Conservation (phyloP, 1,284 basidiomycete species). For the Leccinum variabile region DNA sequence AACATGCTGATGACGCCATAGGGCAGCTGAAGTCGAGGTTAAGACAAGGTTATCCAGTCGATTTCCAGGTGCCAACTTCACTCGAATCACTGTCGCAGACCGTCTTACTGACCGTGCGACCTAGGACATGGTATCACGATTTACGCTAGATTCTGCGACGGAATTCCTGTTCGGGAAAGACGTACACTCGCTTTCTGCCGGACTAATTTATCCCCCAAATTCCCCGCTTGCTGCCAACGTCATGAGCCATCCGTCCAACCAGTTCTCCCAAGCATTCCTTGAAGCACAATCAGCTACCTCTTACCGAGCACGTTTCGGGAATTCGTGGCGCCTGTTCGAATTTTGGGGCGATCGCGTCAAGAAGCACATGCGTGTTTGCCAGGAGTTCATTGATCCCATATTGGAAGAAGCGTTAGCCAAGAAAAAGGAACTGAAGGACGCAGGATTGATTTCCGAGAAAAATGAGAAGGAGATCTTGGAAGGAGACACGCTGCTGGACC, state of each 20-base stretch:
- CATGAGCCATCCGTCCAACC: conserved; percentile 31
- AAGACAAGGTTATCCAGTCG: conserved; percentile 45
- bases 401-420: conserved; percentile 34
- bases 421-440: conserved; percentile 21
- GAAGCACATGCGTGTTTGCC: conserved; percentile 36
- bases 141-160: conserved; percentile 42
- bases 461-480: conserved; percentile 21
- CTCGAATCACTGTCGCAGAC: background rate
- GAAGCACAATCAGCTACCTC: conserved; percentile 31
- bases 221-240: conserved; percentile 13
- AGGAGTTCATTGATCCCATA: conserved; percentile 39
- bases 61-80: conserved; percentile 45
- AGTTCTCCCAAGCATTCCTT: conserved; percentile 35
- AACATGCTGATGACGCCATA: conserved; percentile 44
- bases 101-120: background rate
- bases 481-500: conserved; percentile 33
- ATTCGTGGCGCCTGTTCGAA: conserved; percentile 35
- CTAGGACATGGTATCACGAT: conserved; percentile 41
- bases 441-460: conserved; percentile 15
- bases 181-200: conserved; percentile 33
- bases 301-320: conserved; percentile 23
- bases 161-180: conserved; percentile 42
- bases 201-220: conserved; percentile 29
- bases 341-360: conserved; percentile 35
- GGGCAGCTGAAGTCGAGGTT: conserved; percentile 41